A percentile compares a stretch with the other conserved stretches of the same genome.
These are phyloP conservation scores for Cicer bijugum DNA, from an alignment of 306 rosid genomes.

Conservation along the genomic window DNA sequence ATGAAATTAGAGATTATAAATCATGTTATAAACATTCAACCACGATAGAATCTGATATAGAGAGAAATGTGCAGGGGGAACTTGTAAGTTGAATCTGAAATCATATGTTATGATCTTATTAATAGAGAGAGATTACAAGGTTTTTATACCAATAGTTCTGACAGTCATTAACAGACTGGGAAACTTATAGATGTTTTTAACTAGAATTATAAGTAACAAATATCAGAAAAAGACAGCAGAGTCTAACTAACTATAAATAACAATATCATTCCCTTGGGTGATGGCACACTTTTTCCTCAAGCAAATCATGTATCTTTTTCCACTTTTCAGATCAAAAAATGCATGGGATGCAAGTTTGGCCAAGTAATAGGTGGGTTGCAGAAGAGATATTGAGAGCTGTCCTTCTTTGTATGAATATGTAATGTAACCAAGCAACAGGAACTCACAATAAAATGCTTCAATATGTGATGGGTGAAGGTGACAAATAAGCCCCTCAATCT, in stretches of 20 bases:
- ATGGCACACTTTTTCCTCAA: background rate
- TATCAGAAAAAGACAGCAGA: conserved; percentile 12
- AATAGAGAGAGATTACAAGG: background rate
- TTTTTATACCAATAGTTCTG: background rate
- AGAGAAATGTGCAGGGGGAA: conserved; percentile 2
- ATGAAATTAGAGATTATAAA: background rate
- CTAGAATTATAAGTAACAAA: background rate
- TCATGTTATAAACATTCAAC: background rate
- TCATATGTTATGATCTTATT: background rate
- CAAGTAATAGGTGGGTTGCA: conserved; percentile 15
- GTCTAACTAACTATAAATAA: conserved; percentile 1
- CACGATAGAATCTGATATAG: background rate
- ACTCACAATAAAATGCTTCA: conserved; percentile 21
- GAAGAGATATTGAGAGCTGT: conserved; percentile 7
- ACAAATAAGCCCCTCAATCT: conserved; percentile 25
- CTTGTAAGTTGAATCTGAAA: background rate
- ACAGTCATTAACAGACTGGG: background rate
- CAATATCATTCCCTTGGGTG: background rate
- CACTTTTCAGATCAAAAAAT: background rate
- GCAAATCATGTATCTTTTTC: conserved; percentile 15
- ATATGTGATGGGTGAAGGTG: conserved; percentile 11
- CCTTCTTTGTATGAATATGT: background rate
- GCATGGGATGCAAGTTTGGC: conserved; percentile 13
- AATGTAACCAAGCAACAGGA: background rate
- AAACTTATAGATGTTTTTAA: background rate